Evolutionary conservation across 1,139 yeast species (phyloP).

Genomic region (Hansenula sp.): DNA sequence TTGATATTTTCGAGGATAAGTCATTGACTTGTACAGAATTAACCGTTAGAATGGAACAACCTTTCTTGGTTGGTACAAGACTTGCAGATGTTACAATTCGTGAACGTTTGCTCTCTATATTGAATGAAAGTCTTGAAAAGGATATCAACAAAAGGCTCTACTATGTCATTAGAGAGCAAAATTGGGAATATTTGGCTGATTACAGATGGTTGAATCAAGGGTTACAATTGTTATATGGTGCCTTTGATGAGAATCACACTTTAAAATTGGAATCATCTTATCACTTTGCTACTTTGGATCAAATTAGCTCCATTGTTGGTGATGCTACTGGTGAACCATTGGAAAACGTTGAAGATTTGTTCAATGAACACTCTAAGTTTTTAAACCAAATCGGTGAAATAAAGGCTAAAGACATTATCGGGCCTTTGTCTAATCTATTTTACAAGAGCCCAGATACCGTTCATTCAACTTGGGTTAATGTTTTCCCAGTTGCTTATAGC

Average conservation of each 20-base stretch:
- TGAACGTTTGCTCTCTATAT: constrained; percentile 71
- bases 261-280: constrained; percentile 47
- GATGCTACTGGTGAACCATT: constrained; percentile 10
- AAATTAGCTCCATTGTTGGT: constrained; percentile 27
- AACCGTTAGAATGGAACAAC: constrained; percentile 95
- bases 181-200: constrained; percentile 94
- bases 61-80: constrained; percentile 91
- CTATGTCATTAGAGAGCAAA: constrained; percentile 86
- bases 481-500: constrained; percentile 77
- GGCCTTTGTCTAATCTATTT: constrained; percentile 76
- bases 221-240: constrained; percentile 76
- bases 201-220: constrained; percentile 96
- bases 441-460: constrained; percentile 79
- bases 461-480: constrained; percentile 76
- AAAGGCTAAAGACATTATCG: constrained; percentile 55
- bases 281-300: constrained; percentile 50
- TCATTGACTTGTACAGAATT: constrained; percentile 80
- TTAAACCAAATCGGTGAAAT: constrained; percentile 40
- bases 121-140: constrained; percentile 75
- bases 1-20: constrained; percentile 83
- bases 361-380: constrained; percentile 49
- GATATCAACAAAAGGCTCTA: constrained; percentile 77
- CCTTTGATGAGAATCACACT: constrained; percentile 52
- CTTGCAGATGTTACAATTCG: constrained; percentile 75
- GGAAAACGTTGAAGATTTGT: constrained; percentile 30